Conservation (phyloP, 208 protist species). For the Acanthamoeba divionensis region DNA sequence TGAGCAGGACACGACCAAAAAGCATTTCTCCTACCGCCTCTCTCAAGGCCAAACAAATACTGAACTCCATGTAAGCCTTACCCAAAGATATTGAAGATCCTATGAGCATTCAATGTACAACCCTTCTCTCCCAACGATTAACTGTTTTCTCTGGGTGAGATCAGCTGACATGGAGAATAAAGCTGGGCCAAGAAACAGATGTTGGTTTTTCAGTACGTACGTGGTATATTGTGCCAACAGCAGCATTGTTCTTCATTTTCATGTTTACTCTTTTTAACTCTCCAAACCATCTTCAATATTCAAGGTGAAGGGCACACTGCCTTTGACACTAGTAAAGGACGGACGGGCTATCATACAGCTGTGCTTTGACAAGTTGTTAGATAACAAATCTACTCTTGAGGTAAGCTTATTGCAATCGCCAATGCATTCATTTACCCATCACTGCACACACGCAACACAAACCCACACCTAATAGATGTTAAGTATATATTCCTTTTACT, state of each 20-base stretch:
- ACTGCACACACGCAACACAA: background rate
- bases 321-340: background rate
- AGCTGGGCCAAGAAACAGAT: background rate
- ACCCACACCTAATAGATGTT: background rate
- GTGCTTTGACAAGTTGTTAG: constrained; percentile 19
- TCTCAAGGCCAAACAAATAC: background rate
- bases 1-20: constrained; percentile 24
- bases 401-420: background rate
- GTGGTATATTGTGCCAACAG: background rate
- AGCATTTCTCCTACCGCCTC: constrained; percentile 35
- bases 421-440: background rate
- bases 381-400: background rate
- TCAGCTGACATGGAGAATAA: constrained; percentile 32
- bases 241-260: background rate
- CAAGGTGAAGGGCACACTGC: constrained; percentile 40
- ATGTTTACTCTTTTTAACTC: background rate
- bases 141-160: background rate
- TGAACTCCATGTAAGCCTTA: background rate
- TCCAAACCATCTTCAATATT: background rate
- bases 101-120: background rate
- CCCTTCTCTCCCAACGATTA: background rate
- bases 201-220: constrained; percentile 31
- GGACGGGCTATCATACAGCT: background rate
- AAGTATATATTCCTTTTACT: background rate
- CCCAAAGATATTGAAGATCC: background rate